These are phyloP conservation scores for Bremia lactucae DNA, from an alignment of 352 stramenopile genomes.

Conservation along the genomic window DNA sequence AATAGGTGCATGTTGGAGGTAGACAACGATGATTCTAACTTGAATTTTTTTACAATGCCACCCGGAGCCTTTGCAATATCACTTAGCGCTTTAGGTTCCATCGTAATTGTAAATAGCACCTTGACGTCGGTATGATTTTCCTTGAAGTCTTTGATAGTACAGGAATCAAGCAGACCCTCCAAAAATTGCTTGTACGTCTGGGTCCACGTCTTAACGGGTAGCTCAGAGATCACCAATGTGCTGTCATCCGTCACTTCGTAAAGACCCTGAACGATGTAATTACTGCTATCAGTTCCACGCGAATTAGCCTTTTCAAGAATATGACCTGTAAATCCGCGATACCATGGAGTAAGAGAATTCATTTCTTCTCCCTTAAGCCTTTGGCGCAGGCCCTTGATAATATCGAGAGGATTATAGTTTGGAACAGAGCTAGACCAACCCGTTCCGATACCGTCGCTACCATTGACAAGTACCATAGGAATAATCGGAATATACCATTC, in stretches of 20 bases:
- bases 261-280: slow-evolving; percentile 77
- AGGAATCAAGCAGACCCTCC: slow-evolving; percentile 80
- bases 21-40: slow-evolving; percentile 88
- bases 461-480: slow-evolving; percentile 95
- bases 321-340: slow-evolving; percentile 84
- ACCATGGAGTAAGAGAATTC: slow-evolving; percentile 80
- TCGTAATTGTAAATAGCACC: slow-evolving; percentile 85
- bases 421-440: slow-evolving; percentile 88
- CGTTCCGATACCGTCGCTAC: slow-evolving; percentile 95
- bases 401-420: slow-evolving; percentile 88
- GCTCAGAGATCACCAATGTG: slow-evolving; percentile 92
- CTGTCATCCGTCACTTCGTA: slow-evolving; percentile 79
- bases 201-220: slow-evolving; percentile 94
- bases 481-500: slow-evolving; percentile 94
- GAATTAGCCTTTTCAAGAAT: slow-evolving; percentile 68
- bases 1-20: slow-evolving; percentile 98
- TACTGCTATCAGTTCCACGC: slow-evolving; percentile 41
- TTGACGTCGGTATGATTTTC: slow-evolving; percentile 90
- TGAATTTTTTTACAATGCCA: slow-evolving; percentile 92
- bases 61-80: slow-evolving; percentile 53
- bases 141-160: slow-evolving; percentile 87
- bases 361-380: slow-evolving; percentile 55
- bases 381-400: slow-evolving; percentile 70
- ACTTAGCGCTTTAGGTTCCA: slow-evolving; percentile 60
- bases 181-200: slow-evolving; percentile 94